Base-by-base conservation (phyloP, 176 grass and related monocot species). In the Oropetium thomaeum region DNA sequence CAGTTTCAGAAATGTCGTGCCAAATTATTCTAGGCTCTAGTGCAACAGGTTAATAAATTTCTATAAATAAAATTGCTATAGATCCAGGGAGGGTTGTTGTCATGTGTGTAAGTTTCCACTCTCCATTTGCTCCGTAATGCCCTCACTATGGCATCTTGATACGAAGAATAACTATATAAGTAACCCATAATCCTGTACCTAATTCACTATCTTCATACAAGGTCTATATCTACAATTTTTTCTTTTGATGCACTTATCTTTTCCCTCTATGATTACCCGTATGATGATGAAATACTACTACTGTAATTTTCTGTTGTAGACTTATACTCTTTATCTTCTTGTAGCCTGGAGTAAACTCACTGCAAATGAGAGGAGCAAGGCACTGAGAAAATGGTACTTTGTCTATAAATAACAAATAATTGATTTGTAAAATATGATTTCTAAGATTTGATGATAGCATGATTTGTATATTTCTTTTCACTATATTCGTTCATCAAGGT, bases 311-410 rank as follows among this genome's bases (percentile, higher is more conserved):
- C 62, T 5, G 25, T 13, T 76, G 8, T 15, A 44, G 48, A 47
- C 44, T 17, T 4, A 45, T 45, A 45, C 38, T 73, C 59, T 79
- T 84, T 47, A 27, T 27, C 15, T 69, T 65, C 70, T 87, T 57
- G 53, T 58, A 98, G 95, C 91, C 90, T 98, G 95, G 95, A 98
- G 95, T 85, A 94, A 89, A 76, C 81, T 91, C 68, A 98, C 95
- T 25, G 95, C 91, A 48, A 89, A 19, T 82, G 88, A 94, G 59
- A 93, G 95, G 84, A 92, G 91, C 91, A 98, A 94, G 73, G 47
- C 74, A 73, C 76, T 98, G 31, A 98, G 91, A 67, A 98, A 98
- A 89, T 98, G 95, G 95, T 98, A 92, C 4, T 51, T 72, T 77
- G 15, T 65, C 80, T 35, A 39, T n/a, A 77, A 71, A 41, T 20